Percentiles rank a stretch among this genome's conserved stretches.
These are phyloP conservation scores for Dactylellina parvicollis DNA, from an alignment of 2,329 filamentous ascomycete genomes.

Conservation along the genomic window DNA sequence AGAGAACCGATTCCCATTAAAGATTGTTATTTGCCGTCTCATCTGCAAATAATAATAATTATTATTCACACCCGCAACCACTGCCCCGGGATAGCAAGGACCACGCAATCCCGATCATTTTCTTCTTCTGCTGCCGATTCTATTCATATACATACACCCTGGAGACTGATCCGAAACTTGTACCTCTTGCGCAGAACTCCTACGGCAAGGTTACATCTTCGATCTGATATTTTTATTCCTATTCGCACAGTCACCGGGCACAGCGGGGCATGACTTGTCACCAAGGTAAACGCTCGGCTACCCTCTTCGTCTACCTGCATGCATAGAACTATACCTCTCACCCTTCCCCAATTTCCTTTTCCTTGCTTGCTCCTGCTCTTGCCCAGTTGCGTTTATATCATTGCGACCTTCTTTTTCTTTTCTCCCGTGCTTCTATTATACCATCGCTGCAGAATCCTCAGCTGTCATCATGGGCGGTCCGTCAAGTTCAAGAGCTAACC, in stretches of 20 bases:
- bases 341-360: conserved; percentile 47
- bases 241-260: conserved; percentile 36
- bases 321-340: conserved; percentile 41
- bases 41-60: conserved; percentile 2
- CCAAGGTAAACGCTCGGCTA: conserved; percentile 54
- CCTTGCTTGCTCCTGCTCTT: conserved; percentile 1
- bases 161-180: conserved; percentile 23
- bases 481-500: conserved; percentile 29
- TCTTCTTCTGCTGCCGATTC: conserved; percentile 27
- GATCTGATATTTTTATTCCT: conserved; percentile 2
- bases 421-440: conserved; percentile 1
- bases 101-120: conserved; percentile 53
- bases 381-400: neutral
- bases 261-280: conserved; percentile 51
- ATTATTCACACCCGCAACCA: conserved; percentile 23
- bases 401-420: neutral
- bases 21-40: conserved; percentile 35
- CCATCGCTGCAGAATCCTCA: conserved; percentile 17
- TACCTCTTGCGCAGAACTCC: conserved; percentile 52
- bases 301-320: conserved; percentile 54
- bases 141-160: conserved; percentile 42
- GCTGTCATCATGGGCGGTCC: conserved; percentile 29
- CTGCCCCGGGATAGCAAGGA: conserved; percentile 32
- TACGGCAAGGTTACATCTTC: conserved; percentile 51
- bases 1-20: conserved; percentile 18